Conservation (phyloP, 805 yeast species). For the Tetrapisispora arboricola region DNA sequence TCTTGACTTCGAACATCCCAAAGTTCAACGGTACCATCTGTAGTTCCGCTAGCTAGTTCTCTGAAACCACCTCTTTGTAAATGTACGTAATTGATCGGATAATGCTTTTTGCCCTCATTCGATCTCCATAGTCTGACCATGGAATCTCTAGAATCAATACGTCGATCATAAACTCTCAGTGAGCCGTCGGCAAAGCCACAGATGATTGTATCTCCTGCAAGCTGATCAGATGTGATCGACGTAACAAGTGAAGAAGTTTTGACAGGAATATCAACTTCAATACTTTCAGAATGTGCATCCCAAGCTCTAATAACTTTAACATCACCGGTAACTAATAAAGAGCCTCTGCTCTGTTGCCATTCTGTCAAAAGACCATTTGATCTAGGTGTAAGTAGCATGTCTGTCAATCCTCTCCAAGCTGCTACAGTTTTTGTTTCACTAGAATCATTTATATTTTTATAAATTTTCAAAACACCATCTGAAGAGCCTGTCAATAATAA, state of each 20-base stretch:
- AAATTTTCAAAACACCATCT: conserved; percentile 88
- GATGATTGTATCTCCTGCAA: conserved; percentile 80
- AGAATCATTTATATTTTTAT: conserved; percentile 57
- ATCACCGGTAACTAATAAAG: conserved; percentile 87
- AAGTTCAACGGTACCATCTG: conserved; percentile 71
- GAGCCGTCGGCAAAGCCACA: conserved; percentile 92
- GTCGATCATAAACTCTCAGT: conserved; percentile 79
- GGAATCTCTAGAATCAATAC: conserved; percentile 74
- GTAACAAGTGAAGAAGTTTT: conserved; percentile 84
- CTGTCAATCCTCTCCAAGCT: conserved; percentile 90
- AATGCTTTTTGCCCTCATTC: conserved; percentile 34
- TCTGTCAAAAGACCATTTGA: conserved; percentile 80
- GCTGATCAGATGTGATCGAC: conserved; percentile 86
- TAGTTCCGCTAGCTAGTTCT: conserved; percentile 74
- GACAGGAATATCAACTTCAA: conserved; percentile 82
- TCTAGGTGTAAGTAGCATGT: conserved; percentile 67
- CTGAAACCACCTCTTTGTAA: conserved; percentile 96
- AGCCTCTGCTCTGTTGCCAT: conserved; percentile 96
- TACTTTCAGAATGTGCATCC: conserved; percentile 93
- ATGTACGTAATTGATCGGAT: conserved; percentile 66
- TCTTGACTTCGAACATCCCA: conserved; percentile 81
- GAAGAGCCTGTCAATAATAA: conserved; percentile 79
- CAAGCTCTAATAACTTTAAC: conserved; percentile 83
- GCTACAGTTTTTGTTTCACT: conserved; percentile 55
- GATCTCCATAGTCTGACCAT: conserved; percentile 76